Base-by-base conservation (phyloP, 1,284 basidiomycete species). In the Vanrija sp. region DNA sequence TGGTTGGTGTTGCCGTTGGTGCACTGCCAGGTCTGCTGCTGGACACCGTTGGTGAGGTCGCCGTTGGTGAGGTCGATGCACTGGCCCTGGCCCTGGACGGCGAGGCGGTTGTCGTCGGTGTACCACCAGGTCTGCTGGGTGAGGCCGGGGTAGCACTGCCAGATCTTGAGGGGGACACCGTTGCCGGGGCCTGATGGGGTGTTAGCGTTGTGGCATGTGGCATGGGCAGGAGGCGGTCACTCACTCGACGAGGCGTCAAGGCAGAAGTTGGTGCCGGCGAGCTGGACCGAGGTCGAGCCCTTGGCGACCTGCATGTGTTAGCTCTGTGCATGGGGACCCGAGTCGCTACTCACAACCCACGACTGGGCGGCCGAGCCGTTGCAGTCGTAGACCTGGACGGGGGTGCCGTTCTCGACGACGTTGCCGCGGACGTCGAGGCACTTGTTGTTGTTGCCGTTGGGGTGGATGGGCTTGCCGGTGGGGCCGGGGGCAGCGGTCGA, bases 191-290 rank as follows among this genome's bases (percentile, higher is more conserved):
- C 56, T 58, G 42, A n/a, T 3, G 19, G 14, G n/a, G 42, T 48
- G 31, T 31, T 31, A 31, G 31, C 31, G 9, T 12, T 14, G 15
- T 14, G 31, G 31, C 31, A 12, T 31, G 2, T 31, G 31, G 24
- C 24, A 9, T 25, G 24, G 24, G 5, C 24, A 9, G 5, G 5
- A 9, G 24, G 5, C 15, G 18, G 20, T 3, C 3, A 57, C 56
- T 18, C 10, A 57, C 53, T 55, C 8, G 51, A 44, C 4, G 60
- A 57, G 2, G 68, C 63, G 50, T 68, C 68, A 22, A 68, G 57
- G 53, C 69, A 71, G 48, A 53, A 66, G 59, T 69, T 61, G 24
- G 59, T 62, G 19, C 62, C 61, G 1, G 63, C 61, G 20, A 69
- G 50, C 46, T 62, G 57, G 38, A 67, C 56, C 16, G 51, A 24